A percentile compares a stretch with the other conserved stretches of the same genome.
These are phyloP conservation scores for Lagerstroemia fauriei DNA, from an alignment of 441 rosid genomes.

Conservation along the genomic window DNA sequence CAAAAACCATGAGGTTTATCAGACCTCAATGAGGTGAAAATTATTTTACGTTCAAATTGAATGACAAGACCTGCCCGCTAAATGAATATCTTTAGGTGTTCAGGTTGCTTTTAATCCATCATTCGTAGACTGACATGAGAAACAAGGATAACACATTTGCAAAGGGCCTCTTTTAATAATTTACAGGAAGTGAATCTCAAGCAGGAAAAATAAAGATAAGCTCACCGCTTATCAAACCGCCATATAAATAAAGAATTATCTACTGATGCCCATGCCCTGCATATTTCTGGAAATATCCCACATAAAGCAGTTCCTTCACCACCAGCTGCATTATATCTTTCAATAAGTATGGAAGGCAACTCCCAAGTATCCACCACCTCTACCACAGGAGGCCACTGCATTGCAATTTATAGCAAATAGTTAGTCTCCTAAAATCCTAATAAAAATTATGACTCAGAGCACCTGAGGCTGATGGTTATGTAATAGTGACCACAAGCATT, in stretches of 20 bases:
- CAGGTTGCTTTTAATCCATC: neutral
- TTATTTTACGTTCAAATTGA: neutral
- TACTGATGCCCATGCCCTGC: slow-evolving; percentile 94
- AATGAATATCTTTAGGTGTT: neutral
- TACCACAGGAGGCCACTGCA: slow-evolving; percentile 91
- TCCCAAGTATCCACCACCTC: slow-evolving; percentile 86
- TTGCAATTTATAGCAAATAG: slow-evolving; percentile 13
- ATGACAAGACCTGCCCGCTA: neutral
- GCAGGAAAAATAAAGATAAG: neutral
- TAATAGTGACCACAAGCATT: neutral
- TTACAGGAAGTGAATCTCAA: neutral
- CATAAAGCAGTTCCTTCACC: slow-evolving; percentile 97
- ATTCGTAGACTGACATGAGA: neutral
- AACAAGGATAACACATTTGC: neutral
- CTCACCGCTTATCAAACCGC: slow-evolving; percentile 94
- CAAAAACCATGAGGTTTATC: neutral
- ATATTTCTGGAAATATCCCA: slow-evolving; percentile 88
- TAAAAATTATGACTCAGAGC: neutral
- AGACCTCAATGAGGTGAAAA: neutral
- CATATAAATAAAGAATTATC: slow-evolving; percentile 86
- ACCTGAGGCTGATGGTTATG: neutral
- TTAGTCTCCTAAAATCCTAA: neutral
- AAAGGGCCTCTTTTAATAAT: neutral
- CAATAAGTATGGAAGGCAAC: slow-evolving; percentile 76
- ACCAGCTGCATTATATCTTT: slow-evolving; percentile 87